These are phyloP conservation scores for Claviceps purpurea DNA, from an alignment of 2,329 filamentous ascomycete genomes.

Conservation along the genomic window DNA sequence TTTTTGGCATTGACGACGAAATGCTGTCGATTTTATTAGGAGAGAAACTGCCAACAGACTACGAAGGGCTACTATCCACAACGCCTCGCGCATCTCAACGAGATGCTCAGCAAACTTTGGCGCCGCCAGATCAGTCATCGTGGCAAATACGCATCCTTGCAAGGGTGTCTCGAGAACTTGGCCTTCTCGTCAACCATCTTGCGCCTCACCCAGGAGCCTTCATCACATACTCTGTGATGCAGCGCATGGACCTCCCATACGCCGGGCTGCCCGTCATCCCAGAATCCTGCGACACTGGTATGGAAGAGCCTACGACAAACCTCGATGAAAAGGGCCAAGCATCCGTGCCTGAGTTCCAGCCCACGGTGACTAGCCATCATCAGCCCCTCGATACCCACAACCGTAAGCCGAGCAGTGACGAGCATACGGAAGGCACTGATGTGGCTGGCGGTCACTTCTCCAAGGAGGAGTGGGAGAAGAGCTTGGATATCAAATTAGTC, in stretches of 20 bases:
- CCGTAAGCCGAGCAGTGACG: conserved; percentile 11
- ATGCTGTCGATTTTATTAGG: conserved; percentile 79
- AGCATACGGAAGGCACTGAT: conserved; percentile 12
- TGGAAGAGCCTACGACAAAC: conserved; percentile 13
- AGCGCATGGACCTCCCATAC: conserved; percentile 56
- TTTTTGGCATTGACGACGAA: conserved; percentile 83
- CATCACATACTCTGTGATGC: conserved; percentile 58
- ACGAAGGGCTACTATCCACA: conserved; percentile 32
- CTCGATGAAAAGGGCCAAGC: conserved; percentile 12
- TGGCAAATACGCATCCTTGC: conserved; percentile 76
- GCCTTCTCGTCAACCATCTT: conserved; percentile 67
- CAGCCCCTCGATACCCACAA: conserved; percentile 25
- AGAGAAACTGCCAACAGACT: conserved; percentile 50
- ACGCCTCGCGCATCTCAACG: conserved; percentile 31
- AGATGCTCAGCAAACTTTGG: conserved; percentile 15
- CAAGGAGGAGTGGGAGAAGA: conserved; percentile 84
- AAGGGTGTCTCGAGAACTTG: conserved; percentile 75
- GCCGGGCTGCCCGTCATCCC: conserved; percentile 59
- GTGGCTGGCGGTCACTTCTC: conserved; percentile 29
- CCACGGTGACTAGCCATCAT: conserved; percentile 27
- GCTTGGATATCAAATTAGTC: conserved; percentile 81
- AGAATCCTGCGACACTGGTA: conserved; percentile 29
- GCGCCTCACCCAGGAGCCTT: conserved; percentile 77
- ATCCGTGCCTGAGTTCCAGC: conserved; percentile 29
- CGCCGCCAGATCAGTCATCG: conserved; percentile 26